Percentiles rank a stretch among this genome's conserved stretches.
These are phyloP conservation scores for Suillus plorans DNA, from an alignment of 768 basidiomycete species.

Conservation along the genomic window DNA sequence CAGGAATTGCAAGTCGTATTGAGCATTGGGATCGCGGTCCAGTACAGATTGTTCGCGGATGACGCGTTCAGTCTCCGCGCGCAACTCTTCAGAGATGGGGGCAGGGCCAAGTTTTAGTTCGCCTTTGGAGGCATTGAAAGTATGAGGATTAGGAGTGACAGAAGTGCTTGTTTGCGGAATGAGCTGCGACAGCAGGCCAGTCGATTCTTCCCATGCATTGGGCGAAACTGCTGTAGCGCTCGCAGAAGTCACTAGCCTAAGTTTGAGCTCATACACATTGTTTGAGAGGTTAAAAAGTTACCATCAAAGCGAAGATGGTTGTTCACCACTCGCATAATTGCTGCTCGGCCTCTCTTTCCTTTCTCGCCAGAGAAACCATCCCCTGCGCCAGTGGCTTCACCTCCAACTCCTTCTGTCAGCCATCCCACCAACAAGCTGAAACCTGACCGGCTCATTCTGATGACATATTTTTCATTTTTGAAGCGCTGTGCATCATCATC, in stretches of 20 bases:
- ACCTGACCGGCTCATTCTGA: slow-evolving; percentile 88
- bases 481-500: slow-evolving; percentile 84
- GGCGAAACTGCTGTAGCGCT: slow-evolving; percentile 62
- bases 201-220: slow-evolving; percentile 81
- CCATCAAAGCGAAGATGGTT: slow-evolving; percentile 91
- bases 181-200: slow-evolving; percentile 78
- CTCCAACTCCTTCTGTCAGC: slow-evolving; percentile 90
- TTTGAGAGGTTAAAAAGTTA: slow-evolving; percentile 32
- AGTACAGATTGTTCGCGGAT: slow-evolving; percentile 80
- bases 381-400: slow-evolving; percentile 79
- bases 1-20: slow-evolving; percentile 60
- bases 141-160: slow-evolving; percentile 56
- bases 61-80: slow-evolving; percentile 75
- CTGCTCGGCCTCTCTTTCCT: slow-evolving; percentile 82
- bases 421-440: slow-evolving; percentile 92
- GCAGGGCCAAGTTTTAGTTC: slow-evolving; percentile 84
- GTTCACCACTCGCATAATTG: slow-evolving; percentile 92
- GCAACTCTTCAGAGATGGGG: slow-evolving; percentile 77
- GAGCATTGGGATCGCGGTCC: slow-evolving; percentile 65
- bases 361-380: slow-evolving; percentile 79
- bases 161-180: slow-evolving; percentile 56
- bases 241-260: slow-evolving; percentile 62
- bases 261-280: slow-evolving; percentile 14
- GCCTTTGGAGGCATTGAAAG: slow-evolving; percentile 76
- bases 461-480: slow-evolving; percentile 85